Evolutionary conservation across 2,329 filamentous ascomycete species (phyloP).

Genomic region (Exserohilum rostratum): DNA sequence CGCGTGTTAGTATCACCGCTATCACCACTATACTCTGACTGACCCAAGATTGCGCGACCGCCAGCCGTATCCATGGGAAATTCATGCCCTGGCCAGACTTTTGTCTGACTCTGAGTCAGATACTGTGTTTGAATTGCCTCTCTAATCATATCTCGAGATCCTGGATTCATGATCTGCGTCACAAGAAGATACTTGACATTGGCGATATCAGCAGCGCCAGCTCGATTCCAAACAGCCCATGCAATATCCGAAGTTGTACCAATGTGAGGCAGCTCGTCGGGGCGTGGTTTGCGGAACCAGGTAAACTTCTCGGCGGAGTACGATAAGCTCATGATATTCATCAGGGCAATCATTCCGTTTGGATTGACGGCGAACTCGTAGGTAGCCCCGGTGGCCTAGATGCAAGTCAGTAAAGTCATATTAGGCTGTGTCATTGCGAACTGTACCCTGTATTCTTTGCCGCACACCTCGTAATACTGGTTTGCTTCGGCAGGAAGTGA

Average conservation of each 20-base stretch:
- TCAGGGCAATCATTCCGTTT: conserved; percentile 3
- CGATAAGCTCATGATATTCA: conserved; percentile 13
- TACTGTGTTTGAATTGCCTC: conserved; percentile 2
- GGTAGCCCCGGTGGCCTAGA: conserved; percentile 11
- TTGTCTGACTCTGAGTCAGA: conserved; percentile 11
- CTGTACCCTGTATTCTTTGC: conserved; percentile 9
- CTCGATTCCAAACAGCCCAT: conserved; percentile 22
- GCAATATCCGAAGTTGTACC: conserved; percentile 13
- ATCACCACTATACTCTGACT: neutral
- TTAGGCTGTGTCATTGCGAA: neutral
- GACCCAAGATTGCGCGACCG: conserved; percentile 13
- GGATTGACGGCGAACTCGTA: conserved; percentile 15
- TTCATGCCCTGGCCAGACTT: conserved; percentile 15
- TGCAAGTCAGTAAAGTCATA: neutral
- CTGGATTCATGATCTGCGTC: conserved; percentile 13
- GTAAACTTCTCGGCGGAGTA: conserved; percentile 9
- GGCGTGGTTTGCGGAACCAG: conserved; percentile 9
- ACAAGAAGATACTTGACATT: conserved; percentile 20
- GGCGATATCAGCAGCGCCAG: neutral
- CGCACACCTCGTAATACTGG: conserved; percentile 17
- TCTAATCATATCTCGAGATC: conserved; percentile 4
- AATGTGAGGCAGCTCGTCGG: conserved; percentile 11
- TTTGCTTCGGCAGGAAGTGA: conserved; percentile 7
- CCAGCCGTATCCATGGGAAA: conserved; percentile 5
- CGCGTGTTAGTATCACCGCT: neutral